These are phyloP conservation scores for Zygosaccharomyces sapae DNA, from an alignment of 1,139 yeast genomes.

Conservation along the genomic window DNA sequence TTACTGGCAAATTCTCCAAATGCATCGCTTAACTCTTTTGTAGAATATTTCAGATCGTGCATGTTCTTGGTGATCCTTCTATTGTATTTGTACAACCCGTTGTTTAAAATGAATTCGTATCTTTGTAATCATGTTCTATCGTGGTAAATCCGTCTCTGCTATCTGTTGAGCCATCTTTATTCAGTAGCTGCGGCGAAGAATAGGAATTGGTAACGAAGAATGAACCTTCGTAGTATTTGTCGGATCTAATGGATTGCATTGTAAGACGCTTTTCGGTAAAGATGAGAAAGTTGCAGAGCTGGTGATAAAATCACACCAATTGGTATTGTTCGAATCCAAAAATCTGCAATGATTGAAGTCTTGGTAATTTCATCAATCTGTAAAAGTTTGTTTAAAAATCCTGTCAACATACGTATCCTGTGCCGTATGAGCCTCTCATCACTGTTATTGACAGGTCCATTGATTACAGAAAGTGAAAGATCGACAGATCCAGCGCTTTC, in stretches of 20 bases:
- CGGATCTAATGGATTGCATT: slow-evolving; percentile 52
- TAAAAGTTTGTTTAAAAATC: slow-evolving; percentile 31
- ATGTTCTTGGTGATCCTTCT: slow-evolving; percentile 59
- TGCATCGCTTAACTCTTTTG: slow-evolving; percentile 41
- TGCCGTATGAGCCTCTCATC: slow-evolving; percentile 37
- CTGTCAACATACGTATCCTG: slow-evolving; percentile 34
- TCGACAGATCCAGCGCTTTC: slow-evolving; percentile 32
- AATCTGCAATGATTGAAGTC: slow-evolving; percentile 65
- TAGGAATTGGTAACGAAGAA: slow-evolving; percentile 60
- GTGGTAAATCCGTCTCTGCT: slow-evolving; percentile 39
- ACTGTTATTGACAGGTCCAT: slow-evolving; percentile 29
- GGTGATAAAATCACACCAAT: slow-evolving; percentile 57
- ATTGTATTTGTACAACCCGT: slow-evolving; percentile 61
- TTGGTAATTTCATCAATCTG: slow-evolving; percentile 39
- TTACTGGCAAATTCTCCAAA: slow-evolving; percentile 52
- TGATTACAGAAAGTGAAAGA: slow-evolving; percentile 30
- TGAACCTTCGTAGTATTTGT: slow-evolving; percentile 54
- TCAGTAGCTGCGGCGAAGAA: slow-evolving; percentile 36
- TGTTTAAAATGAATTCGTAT: slow-evolving; percentile 52
- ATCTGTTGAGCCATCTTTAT: slow-evolving; percentile 25
- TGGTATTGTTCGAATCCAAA: slow-evolving; percentile 70
- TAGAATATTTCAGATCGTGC: slow-evolving; percentile 51
- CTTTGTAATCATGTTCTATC: slow-evolving; percentile 44
- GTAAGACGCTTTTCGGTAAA: slow-evolving; percentile 49
- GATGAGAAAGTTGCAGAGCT: slow-evolving; percentile 54